Conservation (phyloP, 1,284 basidiomycete species). For the Pseudozyma sp. region DNA sequence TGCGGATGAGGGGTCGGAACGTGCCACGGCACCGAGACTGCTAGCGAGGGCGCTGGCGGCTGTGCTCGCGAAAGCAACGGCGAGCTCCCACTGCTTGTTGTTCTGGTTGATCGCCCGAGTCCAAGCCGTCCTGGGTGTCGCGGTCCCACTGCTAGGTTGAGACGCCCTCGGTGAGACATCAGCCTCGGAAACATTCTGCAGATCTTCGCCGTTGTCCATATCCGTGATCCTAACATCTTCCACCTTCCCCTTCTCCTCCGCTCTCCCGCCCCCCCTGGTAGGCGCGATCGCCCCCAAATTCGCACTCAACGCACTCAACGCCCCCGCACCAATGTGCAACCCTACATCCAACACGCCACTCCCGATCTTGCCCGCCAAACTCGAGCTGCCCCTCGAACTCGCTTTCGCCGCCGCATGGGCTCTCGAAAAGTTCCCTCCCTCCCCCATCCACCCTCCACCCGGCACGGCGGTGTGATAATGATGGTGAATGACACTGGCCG, state of each 20-base stretch:
- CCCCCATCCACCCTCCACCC: constrained; percentile 1
- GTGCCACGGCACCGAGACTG: constrained; percentile 43
- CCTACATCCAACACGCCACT: constrained; percentile 38
- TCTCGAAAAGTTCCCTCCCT: constrained; percentile 19
- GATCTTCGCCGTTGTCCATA: constrained; percentile 40
- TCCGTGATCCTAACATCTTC: constrained; percentile 39
- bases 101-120: constrained; percentile 35
- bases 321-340: constrained; percentile 43
- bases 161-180: constrained; percentile 7
- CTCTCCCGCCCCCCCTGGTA: neutral
- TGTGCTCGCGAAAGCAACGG: constrained; percentile 47
- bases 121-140: constrained; percentile 37
- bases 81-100: constrained; percentile 54
- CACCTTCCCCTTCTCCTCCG: neutral
- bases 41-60: constrained; percentile 46
- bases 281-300: constrained; percentile 45
- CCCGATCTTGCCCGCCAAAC: constrained; percentile 41
- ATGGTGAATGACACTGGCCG: constrained; percentile 37
- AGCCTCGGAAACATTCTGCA: neutral
- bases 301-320: constrained; percentile 32
- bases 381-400: constrained; percentile 1
- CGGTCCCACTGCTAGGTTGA: constrained; percentile 20
- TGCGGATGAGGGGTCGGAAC: neutral
- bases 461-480: constrained; percentile 38
- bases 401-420: constrained; percentile 44